Percentiles rank a stretch among this genome's conserved stretches.
These are phyloP conservation scores for Ailanthus altissimus DNA, from an alignment of 345 rosid species.

Conservation along the genomic window DNA sequence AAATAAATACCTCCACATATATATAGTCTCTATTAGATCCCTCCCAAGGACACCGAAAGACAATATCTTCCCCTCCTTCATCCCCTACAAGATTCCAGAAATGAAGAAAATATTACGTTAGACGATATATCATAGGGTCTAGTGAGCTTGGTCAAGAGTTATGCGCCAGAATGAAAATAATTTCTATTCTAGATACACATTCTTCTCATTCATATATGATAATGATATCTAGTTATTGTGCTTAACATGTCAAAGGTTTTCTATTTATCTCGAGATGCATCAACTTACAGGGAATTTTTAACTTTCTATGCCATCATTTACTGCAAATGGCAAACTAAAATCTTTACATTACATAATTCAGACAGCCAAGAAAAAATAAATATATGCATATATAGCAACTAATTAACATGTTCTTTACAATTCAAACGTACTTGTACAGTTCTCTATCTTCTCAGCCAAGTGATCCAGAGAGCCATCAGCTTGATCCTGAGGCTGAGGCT, in stretches of 20 bases:
- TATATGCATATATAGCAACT: not conserved
- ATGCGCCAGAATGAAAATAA: not conserved
- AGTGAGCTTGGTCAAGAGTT: not conserved
- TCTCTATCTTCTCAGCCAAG: not conserved
- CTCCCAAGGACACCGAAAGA: not conserved
- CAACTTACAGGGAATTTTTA: not conserved
- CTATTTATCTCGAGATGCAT: not conserved
- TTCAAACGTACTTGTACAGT: not conserved
- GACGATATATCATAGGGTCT: not conserved
- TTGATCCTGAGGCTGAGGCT: not conserved
- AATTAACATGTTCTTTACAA: not conserved
- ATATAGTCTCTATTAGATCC: constrained; percentile 2
- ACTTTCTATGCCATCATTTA: not conserved
- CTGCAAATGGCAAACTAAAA: not conserved
- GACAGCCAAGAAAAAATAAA: not conserved
- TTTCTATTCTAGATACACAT: not conserved
- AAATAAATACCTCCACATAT: not conserved
- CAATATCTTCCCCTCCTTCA: not conserved
- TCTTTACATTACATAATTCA: not conserved
- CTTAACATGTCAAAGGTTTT: not conserved
- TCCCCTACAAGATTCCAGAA: not conserved
- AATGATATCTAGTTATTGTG: not conserved
- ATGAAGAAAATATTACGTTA: not conserved
- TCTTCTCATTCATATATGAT: not conserved
- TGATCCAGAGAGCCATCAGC: not conserved